phyloP scores from a whole-genome alignment of 2,329 filamentous ascomycete species.

The Cladosporium colombiae region DNA sequence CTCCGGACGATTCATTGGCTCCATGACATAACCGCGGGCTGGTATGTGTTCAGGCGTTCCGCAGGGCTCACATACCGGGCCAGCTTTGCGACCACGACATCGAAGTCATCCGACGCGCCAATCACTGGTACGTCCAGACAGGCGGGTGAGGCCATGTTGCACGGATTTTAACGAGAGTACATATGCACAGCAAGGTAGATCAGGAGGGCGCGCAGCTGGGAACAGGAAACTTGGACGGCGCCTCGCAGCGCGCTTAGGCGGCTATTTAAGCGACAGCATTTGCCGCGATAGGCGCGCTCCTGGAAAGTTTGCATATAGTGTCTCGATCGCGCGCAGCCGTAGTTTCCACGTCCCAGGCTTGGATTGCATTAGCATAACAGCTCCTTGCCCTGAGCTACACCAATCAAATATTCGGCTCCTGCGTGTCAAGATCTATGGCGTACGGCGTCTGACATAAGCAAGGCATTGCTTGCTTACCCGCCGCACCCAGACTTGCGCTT shows the following conservation, averaged over 20 bases:
- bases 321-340: background rate
- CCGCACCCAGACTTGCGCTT: background rate
- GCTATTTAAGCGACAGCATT: slow-evolving; percentile 1
- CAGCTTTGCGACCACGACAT: slow-evolving; percentile 8
- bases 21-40: background rate
- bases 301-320: background rate
- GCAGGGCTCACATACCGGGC: slow-evolving; percentile 1
- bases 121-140: slow-evolving; percentile 3
- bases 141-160: background rate
- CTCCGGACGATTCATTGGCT: background rate
- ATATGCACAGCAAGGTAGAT: slow-evolving; percentile 6
- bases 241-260: slow-evolving; percentile 1
- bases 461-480: background rate
- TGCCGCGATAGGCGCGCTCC: background rate
- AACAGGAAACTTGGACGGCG: background rate
- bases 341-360: background rate
- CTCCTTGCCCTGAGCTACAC: background rate
- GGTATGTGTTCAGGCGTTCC: background rate
- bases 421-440: background rate
- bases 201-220: slow-evolving; percentile 2
- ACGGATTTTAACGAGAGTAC: background rate
- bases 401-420: background rate
- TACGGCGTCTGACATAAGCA: background rate
- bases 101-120: slow-evolving; percentile 8
- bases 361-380: background rate